phyloP scores from a whole-genome alignment of 2,329 filamentous ascomycete species.

The Ophiostoma piceae region DNA sequence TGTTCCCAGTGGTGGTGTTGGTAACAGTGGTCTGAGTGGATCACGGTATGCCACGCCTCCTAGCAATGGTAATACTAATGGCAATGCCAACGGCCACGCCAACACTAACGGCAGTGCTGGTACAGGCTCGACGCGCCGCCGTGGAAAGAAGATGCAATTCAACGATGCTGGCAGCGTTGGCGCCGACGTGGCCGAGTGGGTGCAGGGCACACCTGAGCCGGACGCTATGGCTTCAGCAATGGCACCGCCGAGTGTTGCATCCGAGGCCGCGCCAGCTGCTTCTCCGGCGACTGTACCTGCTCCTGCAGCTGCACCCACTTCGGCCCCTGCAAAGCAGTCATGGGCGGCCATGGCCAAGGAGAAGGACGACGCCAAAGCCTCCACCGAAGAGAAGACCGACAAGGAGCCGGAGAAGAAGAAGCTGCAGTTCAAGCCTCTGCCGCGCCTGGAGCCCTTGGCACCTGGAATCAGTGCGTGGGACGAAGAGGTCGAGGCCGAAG shows the following conservation, averaged over 20 bases:
- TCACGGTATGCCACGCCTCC: slow-evolving; percentile 19
- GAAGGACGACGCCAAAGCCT: slow-evolving; percentile 15
- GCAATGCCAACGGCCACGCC: background rate
- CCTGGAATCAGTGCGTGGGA: slow-evolving; percentile 48
- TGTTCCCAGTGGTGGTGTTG: slow-evolving; percentile 19
- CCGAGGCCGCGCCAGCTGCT: slow-evolving; percentile 37
- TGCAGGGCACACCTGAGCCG: slow-evolving; percentile 26
- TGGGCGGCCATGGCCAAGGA: slow-evolving; percentile 11
- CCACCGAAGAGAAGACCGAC: background rate
- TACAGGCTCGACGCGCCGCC: background rate
- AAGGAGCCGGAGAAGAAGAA: slow-evolving; percentile 24
- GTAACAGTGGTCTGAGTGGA: slow-evolving; percentile 25
- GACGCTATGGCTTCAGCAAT: slow-evolving; percentile 19
- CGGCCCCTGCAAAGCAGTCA: background rate
- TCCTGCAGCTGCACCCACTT: slow-evolving; percentile 31
- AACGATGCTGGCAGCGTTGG: slow-evolving; percentile 27
- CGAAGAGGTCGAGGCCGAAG: slow-evolving; percentile 53
- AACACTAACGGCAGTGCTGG: background rate
- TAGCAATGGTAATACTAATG: background rate
- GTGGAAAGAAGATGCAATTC: slow-evolving; percentile 21
- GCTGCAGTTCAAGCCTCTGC: slow-evolving; percentile 20
- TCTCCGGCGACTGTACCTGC: slow-evolving; percentile 34
- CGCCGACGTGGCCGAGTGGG: slow-evolving; percentile 27
- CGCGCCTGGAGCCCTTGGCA: slow-evolving; percentile 34
- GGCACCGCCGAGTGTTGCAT: slow-evolving; percentile 29